Conservation (phyloP, 208 protist species). For the Lotmaria passim region DNA sequence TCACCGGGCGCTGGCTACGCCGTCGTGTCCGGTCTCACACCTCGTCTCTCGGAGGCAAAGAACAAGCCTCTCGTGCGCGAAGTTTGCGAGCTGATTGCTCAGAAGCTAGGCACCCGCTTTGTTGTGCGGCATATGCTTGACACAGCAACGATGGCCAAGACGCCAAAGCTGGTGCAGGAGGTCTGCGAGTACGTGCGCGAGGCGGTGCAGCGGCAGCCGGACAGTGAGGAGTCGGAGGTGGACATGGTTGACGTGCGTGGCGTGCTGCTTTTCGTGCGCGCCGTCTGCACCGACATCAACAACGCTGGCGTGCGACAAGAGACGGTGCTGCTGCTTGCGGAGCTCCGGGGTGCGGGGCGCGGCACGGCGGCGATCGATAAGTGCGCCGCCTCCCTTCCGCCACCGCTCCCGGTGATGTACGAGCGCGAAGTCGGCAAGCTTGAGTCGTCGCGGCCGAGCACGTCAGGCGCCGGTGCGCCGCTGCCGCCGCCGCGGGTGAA, state of each 20-base stretch:
- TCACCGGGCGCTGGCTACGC: conserved; percentile 64
- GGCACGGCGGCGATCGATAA: conserved; percentile 19
- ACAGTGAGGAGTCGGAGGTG: conserved; percentile 26
- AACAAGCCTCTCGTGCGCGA: conserved; percentile 57
- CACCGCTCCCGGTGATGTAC: conserved; percentile 35
- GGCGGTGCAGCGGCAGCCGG: conserved; percentile 28
- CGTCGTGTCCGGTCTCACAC: conserved; percentile 66
- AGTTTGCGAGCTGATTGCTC: conserved; percentile 47
- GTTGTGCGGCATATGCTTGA: conserved; percentile 74
- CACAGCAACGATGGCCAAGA: conserved; percentile 51
- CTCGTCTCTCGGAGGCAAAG: conserved; percentile 77
- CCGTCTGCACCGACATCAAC: conserved; percentile 58
- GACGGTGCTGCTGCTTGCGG: conserved; percentile 51
- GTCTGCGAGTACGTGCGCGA: conserved; percentile 71
- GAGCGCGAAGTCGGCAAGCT: conserved; percentile 36
- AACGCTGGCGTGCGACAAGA: conserved; percentile 48
- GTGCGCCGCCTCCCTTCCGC: conserved; percentile 32
- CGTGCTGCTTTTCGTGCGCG: conserved; percentile 72
- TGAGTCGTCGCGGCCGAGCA: conserved; percentile 2
- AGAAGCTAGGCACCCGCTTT: conserved; percentile 58
- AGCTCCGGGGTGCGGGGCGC: conserved; percentile 27
- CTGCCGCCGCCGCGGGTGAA: conserved; percentile 13
- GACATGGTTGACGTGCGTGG: conserved; percentile 48
- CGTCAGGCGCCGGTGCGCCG: conserved; percentile 4
- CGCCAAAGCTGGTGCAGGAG: conserved; percentile 75